Evolutionary conservation across 257 asterid species (phyloP).

Genomic region (Solanum chiquidenum): DNA sequence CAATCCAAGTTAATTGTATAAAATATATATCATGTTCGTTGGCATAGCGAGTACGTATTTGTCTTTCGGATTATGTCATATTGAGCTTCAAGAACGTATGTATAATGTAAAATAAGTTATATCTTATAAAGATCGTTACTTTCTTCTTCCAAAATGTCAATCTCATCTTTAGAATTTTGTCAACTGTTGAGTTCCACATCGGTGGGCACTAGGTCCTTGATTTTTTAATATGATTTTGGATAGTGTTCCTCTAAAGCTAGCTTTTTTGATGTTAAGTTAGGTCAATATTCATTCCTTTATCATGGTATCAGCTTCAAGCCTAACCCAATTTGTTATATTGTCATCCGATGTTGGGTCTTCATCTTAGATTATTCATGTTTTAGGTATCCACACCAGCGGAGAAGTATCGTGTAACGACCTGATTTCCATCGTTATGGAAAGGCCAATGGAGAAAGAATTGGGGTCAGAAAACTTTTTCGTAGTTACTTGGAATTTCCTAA

Average conservation of each 20-base stretch:
- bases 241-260: no score
- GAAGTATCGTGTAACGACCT: no score
- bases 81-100: background rate
- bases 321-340: no score
- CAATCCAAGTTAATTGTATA: background rate
- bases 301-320: background rate
- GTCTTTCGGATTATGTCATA: background rate
- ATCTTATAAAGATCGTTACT: background rate
- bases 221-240: no score
- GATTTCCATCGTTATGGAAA: no score
- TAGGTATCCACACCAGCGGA: no score
- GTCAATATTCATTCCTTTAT: no score
- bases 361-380: no score
- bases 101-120: background rate
- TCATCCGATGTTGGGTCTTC: background rate
- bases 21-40: background rate
- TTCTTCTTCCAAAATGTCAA: background rate
- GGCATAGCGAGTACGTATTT: background rate
- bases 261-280: background rate
- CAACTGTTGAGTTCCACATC: background rate
- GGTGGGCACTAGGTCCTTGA: background rate
- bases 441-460: no score
- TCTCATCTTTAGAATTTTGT: no score
- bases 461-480: no score
- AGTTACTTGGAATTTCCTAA: no score